Evolutionary conservation across 2,329 filamentous ascomycete species (phyloP), one percentile per base, ranked within the genome.

Genomic region (Colletotrichum truncatum): DNA sequence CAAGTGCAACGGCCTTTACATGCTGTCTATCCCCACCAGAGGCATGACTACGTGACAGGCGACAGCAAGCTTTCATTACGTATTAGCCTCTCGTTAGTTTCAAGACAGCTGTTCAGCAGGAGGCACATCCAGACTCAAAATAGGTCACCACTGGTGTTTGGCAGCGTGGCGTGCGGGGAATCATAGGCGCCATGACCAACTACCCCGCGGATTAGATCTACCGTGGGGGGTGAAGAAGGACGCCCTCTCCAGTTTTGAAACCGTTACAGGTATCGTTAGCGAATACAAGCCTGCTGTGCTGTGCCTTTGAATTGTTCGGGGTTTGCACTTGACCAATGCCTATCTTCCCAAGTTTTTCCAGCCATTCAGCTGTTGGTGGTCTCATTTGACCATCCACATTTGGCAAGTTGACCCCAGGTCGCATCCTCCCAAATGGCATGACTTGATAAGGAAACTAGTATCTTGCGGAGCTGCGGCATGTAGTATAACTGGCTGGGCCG

Each of bases 111-210:
- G 12, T 16, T 16, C 32, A 36, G 14, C 26, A 49, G 16, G 23
- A 21, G 14, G 2, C 10, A 14, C 26, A 48, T 49, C n/a, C 11
- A 36, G 12, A 16, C 21, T 26, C 6, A 16, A 48, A 7, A 16
- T 8, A 38, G 25, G 49, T 39, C 36, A 51, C 43, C 49, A 26
- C 38, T n/a, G 48, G 30, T 7, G n/a, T 14, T 43, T 30, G 41
- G 21, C 41, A 62, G 28, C 41, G 58, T 39, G 43, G 30, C 43
- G 51, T 63, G 58, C 63, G 63, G 63, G 57, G 63, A 66, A 66
- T 36, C 23, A 14, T 9, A 23, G 8, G 34, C 18, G 30, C 26
- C 34, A 34, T 36, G 26, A 21, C 62, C 41, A 55, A 25, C n/a
- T n/a, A 30, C 45, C 30, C 30, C 23, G 26, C 26, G 16, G 14